Conservation (phyloP, 805 yeast genomes). For the Priceomyces medius region DNA sequence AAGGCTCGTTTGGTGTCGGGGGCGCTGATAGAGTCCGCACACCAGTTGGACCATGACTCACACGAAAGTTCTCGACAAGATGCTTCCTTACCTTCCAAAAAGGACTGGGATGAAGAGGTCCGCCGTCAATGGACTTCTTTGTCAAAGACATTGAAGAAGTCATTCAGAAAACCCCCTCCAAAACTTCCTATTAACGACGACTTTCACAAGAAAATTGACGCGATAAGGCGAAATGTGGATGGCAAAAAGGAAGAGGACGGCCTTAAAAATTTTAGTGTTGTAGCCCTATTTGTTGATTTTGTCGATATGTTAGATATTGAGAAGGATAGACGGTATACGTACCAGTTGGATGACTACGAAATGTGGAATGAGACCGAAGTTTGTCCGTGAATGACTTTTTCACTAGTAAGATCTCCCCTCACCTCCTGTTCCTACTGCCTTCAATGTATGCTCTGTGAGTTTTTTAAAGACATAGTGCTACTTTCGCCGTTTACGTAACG, state of each 20-base stretch:
- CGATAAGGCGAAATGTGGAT: conserved; percentile 79
- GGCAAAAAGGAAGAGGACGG: conserved; percentile 67
- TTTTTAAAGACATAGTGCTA: too few relatives aligned
- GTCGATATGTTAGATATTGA: conserved; percentile 69
- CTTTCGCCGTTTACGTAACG: too few relatives aligned
- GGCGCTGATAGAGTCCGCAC: conserved; percentile 12
- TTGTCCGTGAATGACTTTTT: conserved; percentile 52
- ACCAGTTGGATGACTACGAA: conserved; percentile 52
- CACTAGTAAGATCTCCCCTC: too few relatives aligned
- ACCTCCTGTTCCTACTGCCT: too few relatives aligned
- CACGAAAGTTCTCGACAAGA: conserved; percentile 17
- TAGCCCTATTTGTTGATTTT: conserved; percentile 64
- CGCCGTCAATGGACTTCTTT: conserved; percentile 60
- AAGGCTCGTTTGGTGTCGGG: conserved; percentile 21
- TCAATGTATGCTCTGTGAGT: too few relatives aligned
- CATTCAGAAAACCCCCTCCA: conserved; percentile 74
- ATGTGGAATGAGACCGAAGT: conserved; percentile 78
- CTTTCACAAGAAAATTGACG: conserved; percentile 58
- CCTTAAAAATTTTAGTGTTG: conserved; percentile 63
- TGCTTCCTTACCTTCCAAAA: conserved; percentile 47
- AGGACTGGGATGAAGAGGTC: conserved; percentile 70
- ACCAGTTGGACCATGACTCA: neutral
- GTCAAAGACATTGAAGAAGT: conserved; percentile 58
- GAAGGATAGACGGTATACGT: conserved; percentile 53
- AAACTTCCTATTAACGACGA: conserved; percentile 57